Percentiles rank a stretch among this genome's conserved stretches.
These are phyloP conservation scores for Fusarium nodosum DNA, from an alignment of 2,329 filamentous ascomycete genomes.

Conservation along the genomic window DNA sequence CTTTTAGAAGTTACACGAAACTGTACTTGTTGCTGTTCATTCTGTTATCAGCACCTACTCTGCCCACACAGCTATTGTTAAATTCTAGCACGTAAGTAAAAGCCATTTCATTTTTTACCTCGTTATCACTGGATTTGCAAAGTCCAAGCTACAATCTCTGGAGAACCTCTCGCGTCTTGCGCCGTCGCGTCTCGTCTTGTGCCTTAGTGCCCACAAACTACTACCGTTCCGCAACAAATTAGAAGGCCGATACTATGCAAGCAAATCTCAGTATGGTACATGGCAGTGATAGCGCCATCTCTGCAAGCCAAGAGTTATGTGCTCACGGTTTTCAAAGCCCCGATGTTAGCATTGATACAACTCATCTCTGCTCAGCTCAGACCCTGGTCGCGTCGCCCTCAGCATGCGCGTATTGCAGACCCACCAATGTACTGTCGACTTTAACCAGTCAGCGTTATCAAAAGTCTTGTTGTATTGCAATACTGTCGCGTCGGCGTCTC, in stretches of 20 bases:
- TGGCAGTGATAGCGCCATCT: not conserved
- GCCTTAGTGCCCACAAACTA: constrained; percentile 5
- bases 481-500: constrained; percentile 25
- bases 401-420: constrained; percentile 46
- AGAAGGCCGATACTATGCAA: not conserved
- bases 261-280: not conserved
- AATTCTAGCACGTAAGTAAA: constrained; percentile 56
- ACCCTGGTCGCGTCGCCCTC: constrained; percentile 49
- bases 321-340: constrained; percentile 9
- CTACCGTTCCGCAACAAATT: constrained; percentile 1
- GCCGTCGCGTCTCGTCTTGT: constrained; percentile 33
- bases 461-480: constrained; percentile 30
- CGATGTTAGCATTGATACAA: constrained; percentile 31
- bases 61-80: constrained; percentile 48
- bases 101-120: constrained; percentile 23
- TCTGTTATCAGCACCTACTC: constrained; percentile 14
- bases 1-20: constrained; percentile 45
- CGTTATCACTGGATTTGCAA: constrained; percentile 28
- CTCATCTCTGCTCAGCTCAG: constrained; percentile 35
- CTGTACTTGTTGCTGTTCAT: constrained; percentile 45
- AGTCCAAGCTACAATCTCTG: constrained; percentile 21
- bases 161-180: constrained; percentile 35
- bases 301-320: constrained; percentile 2
- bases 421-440: constrained; percentile 42
- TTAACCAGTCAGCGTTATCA: constrained; percentile 41